Conservation (phyloP, 2,329 filamentous ascomycete genomes). For the Beauveria rudraprayagi region DNA sequence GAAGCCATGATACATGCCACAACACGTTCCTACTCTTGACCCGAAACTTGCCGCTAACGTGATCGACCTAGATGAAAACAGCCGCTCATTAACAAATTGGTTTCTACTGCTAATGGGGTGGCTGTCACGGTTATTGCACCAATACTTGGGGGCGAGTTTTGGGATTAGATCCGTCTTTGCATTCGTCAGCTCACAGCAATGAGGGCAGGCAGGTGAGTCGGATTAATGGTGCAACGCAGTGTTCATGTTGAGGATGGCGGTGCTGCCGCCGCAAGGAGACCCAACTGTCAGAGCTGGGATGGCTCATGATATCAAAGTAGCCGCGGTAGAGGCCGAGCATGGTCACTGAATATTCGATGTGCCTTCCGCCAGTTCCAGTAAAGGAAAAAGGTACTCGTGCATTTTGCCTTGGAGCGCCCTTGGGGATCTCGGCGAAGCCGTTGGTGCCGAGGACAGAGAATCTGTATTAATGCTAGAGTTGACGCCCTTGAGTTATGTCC, state of each 20-base stretch:
- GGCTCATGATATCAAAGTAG: constrained; percentile 16
- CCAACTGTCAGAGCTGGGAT: constrained; percentile 16
- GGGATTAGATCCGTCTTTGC: background rate
- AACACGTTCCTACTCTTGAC: constrained; percentile 11
- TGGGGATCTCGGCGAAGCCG: constrained; percentile 20
- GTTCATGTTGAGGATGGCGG: constrained; percentile 23
- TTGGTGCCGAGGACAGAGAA: constrained; percentile 20
- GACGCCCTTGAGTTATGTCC: background rate
- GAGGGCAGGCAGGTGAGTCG: constrained; percentile 17
- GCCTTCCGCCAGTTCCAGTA: constrained; percentile 17
- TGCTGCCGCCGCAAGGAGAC: constrained; percentile 20
- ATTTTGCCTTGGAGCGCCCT: constrained; percentile 16
- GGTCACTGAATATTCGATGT: constrained; percentile 15
- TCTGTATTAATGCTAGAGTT: constrained; percentile 5
- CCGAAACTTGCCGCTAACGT: constrained; percentile 20
- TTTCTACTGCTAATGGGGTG: background rate
- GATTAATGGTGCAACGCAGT: constrained; percentile 19
- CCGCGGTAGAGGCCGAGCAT: constrained; percentile 17
- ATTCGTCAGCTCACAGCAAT: constrained; percentile 17
- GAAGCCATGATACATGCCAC: background rate
- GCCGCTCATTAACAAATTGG: background rate
- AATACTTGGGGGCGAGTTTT: background rate
- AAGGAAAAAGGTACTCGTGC: constrained; percentile 21
- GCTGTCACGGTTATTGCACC: background rate
- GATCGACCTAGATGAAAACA: constrained; percentile 16